Evolutionary conservation across 345 rosid genomes (phyloP).

Genomic region (Heritiera fomes): DNA sequence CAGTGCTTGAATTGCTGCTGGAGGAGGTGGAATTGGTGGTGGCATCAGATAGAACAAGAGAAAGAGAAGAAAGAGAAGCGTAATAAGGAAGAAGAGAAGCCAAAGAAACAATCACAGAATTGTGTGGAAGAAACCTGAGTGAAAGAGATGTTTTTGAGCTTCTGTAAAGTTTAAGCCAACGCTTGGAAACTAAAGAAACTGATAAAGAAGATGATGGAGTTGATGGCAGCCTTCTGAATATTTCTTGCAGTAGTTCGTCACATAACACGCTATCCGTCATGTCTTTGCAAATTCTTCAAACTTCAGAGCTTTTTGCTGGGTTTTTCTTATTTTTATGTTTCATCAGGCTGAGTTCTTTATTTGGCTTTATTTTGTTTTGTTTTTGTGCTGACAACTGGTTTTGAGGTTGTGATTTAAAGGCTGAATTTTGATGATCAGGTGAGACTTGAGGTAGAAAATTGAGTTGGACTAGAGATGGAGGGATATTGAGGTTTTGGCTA

Average conservation of each 20-base stretch:
- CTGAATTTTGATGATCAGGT: too few species aligned
- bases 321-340: not conserved
- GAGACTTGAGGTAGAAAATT: too few species aligned
- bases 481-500: too few species aligned
- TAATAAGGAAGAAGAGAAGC: slow-evolving; percentile 53
- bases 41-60: slow-evolving; percentile 38
- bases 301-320: not conserved
- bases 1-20: slow-evolving; percentile 6
- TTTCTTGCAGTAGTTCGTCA: slow-evolving; percentile 81
- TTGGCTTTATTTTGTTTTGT: too few species aligned
- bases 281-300: slow-evolving; percentile 2
- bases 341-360: too few species aligned
- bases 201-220: slow-evolving; percentile 39
- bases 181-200: slow-evolving; percentile 75
- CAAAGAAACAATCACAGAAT: slow-evolving; percentile 41
- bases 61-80: slow-evolving; percentile 64
- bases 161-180: slow-evolving; percentile 87
- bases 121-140: slow-evolving; percentile 41
- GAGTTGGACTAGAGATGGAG: too few species aligned
- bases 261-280: slow-evolving; percentile 61
- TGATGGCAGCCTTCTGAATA: slow-evolving; percentile 54
- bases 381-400: too few species aligned
- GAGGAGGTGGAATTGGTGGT: not conserved
- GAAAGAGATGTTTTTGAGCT: slow-evolving; percentile 67
- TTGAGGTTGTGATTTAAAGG: too few species aligned